Evolutionary conservation across 1,139 yeast species (phyloP), one percentile per base, ranked within the genome.

Genomic region (Pichia sp.): DNA sequence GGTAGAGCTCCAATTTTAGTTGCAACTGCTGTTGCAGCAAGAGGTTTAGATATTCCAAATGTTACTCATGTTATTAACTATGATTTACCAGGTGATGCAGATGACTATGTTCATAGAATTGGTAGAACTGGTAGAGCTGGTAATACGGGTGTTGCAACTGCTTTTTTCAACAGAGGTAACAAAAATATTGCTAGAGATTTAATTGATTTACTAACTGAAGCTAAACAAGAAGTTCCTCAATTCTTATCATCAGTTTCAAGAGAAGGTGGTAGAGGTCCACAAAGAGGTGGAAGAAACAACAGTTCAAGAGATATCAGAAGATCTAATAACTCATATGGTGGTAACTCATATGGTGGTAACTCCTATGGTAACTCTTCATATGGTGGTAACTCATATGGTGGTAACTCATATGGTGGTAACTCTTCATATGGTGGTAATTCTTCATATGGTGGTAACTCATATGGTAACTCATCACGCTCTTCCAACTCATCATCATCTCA

Each of bases 101-200:
- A 92, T 70, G 98, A 92, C 72, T 92, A 92, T 68, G 98, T 92
- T 56, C 98, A 92, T 76, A 87, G 98, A 77, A 92, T 92, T 67
- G 98, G 98, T 79, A 94, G 98, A 84, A 92, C 98, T 64, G 98
- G 98, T 72, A 95, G 98, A 82, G 98, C 98, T 64, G 98, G 98
- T 79, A 92, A 92, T 75, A 82, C 85, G 57, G 98, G 98, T 85
- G 77, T 86, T 63, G 97, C 98, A 59, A 90, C 97, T 59, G 95
- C 98, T 48, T 92, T 92, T 77, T 88, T 92, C 74, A 92, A 92
- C 84, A 85, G 97, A 74, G 86, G 85, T 68, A 94, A 89, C 80
- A 82, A 78, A 67, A 89, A 89, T 66, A 77, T 92, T 64, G 94
- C 81, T 59, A 87, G 88, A 70, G 97, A 90, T 55, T 74, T 92